These are phyloP conservation scores for Prasinococcaceae sp. DNA, from an alignment of 139 green algal genomes.

Conservation along the genomic window DNA sequence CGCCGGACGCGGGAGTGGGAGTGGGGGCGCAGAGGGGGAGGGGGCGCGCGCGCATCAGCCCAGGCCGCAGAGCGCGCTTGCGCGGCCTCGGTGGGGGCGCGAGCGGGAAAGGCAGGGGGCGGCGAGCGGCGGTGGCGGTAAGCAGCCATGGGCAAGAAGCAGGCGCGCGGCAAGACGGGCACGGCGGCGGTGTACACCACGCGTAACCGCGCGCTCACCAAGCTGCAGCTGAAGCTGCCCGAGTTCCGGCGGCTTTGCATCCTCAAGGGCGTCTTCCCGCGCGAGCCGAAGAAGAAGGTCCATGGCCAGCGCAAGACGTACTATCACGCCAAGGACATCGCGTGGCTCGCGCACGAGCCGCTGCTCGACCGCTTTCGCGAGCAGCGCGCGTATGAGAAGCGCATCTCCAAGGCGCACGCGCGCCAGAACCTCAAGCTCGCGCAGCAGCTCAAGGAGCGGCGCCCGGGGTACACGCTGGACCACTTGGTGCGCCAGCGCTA, in stretches of 20 bases:
- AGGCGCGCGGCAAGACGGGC: slow-evolving; percentile 39
- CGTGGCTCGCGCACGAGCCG: slow-evolving; percentile 87
- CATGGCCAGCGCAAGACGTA: slow-evolving; percentile 93
- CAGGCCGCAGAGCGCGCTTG: no score
- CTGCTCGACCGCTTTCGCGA: slow-evolving; percentile 48
- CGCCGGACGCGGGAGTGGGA: no score
- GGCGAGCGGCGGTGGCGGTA: no score
- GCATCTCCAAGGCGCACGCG: slow-evolving; percentile 61
- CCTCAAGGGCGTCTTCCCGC: slow-evolving; percentile 91
- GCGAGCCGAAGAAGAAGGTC: slow-evolving; percentile 92
- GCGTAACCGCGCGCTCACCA: slow-evolving; percentile 81
- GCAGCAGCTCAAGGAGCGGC: slow-evolving; percentile 34
- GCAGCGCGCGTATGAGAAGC: slow-evolving; percentile 36
- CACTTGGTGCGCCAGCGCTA: slow-evolving; percentile 82
- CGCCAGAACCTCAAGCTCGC: slow-evolving; percentile 59
- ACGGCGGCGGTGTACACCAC: slow-evolving; percentile 84
- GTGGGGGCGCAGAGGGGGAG: no score
- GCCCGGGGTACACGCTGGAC: slow-evolving; percentile 71
- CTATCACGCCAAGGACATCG: slow-evolving; percentile 96
- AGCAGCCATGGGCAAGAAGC: no score
- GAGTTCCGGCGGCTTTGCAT: slow-evolving; percentile 97
- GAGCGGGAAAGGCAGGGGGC: no score
- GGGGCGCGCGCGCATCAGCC: no score
- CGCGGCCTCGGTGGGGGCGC: no score
- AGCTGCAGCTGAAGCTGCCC: slow-evolving; percentile 86